Evolutionary conservation across 108 stramenopile genomes (phyloP).

Genomic region (Nitzschia putrida): DNA sequence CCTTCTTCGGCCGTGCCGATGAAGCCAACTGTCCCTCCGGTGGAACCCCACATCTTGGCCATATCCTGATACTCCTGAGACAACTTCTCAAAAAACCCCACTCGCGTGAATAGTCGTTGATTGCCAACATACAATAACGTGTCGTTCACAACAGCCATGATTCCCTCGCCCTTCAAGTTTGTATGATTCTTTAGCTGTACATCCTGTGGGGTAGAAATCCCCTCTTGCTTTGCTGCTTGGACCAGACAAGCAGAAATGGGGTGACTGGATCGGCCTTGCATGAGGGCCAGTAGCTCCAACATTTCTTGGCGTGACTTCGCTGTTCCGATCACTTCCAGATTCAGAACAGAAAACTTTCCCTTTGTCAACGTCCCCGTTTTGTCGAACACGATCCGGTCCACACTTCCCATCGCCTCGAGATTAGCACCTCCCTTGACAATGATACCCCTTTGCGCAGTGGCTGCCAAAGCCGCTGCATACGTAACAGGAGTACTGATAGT

Average conservation of each 20-base stretch:
- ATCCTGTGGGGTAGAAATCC: slow-evolving; percentile 41
- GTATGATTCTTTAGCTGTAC: slow-evolving; percentile 54
- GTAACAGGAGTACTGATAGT: slow-evolving; percentile 90
- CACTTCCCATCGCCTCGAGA: slow-evolving; percentile 82
- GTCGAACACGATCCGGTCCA: slow-evolving; percentile 75
- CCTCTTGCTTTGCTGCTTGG: slow-evolving; percentile 73
- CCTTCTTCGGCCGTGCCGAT: slow-evolving; percentile 70
- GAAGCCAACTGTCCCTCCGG: slow-evolving; percentile 85
- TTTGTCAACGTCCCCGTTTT: slow-evolving; percentile 90
- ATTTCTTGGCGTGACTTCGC: slow-evolving; percentile 54
- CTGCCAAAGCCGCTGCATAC: slow-evolving; percentile 86
- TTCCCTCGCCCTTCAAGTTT: slow-evolving; percentile 84
- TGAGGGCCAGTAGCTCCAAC: slow-evolving; percentile 67
- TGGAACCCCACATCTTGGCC: slow-evolving; percentile 53
- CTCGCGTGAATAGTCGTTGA: slow-evolving; percentile 62
- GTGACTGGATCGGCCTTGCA: slow-evolving; percentile 84
- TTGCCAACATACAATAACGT: slow-evolving; percentile 78
- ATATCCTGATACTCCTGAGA: slow-evolving; percentile 22
- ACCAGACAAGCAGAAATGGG: slow-evolving; percentile 80
- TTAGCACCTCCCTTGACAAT: slow-evolving; percentile 83
- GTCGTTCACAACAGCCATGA: slow-evolving; percentile 61
- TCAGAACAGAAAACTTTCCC: slow-evolving; percentile 69
- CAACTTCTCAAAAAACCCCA: slow-evolving; percentile 58
- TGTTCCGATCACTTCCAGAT: slow-evolving; percentile 55
- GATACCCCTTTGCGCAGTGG: slow-evolving; percentile 83